Percentiles rank a stretch among this genome's conserved stretches.
Evolutionary conservation across 768 basidiomycete genomes (phyloP).

Genomic region (Hebeloma cylindrosporum): DNA sequence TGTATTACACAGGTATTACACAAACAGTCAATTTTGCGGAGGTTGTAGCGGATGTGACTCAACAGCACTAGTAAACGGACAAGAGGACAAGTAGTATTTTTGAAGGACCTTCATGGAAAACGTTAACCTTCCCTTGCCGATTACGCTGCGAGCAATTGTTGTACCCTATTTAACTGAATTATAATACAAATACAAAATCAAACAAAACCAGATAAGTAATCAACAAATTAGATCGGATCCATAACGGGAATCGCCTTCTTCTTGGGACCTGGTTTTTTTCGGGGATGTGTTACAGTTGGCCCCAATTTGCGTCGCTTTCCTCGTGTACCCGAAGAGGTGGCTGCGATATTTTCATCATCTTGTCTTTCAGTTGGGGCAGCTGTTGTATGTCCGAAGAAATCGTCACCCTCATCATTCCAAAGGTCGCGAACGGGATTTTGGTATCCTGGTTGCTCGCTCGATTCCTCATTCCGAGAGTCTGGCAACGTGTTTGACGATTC

Average conservation of each 20-base stretch:
- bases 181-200: no score
- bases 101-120: no score
- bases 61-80: no score
- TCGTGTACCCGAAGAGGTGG: constrained; percentile 31
- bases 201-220: no score
- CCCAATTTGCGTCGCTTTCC: constrained; percentile 45
- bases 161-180: no score
- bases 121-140: no score
- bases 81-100: no score
- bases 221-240: not conserved
- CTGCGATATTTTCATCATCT: constrained; percentile 40
- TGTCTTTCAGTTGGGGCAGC: constrained; percentile 29
- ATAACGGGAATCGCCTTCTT: constrained; percentile 26
- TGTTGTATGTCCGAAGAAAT: constrained; percentile 72
- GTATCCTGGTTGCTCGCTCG: constrained; percentile 29
- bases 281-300: constrained; percentile 34
- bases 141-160: no score
- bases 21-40: no score
- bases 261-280: constrained; percentile 41
- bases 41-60: no score
- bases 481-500: constrained; percentile 47
- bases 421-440: constrained; percentile 56
- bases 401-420: constrained; percentile 87
- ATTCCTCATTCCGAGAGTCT: constrained; percentile 23
- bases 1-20: no score